Evolutionary conservation across 2,329 filamentous ascomycete species (phyloP).

Genomic region (Penicillium sp.): DNA sequence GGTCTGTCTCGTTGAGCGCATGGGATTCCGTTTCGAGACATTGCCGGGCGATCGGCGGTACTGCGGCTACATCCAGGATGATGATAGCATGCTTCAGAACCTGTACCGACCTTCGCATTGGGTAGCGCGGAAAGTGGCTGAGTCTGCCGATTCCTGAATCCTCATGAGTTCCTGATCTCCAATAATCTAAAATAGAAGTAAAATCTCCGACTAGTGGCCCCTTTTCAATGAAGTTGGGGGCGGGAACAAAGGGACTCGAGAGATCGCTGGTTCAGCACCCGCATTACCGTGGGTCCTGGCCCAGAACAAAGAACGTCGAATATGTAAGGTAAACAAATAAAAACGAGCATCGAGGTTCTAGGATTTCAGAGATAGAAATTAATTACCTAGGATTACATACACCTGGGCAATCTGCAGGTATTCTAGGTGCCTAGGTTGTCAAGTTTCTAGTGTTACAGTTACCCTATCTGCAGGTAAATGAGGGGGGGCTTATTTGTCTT

Average conservation of each 20-base stretch:
- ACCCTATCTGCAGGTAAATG: not conserved
- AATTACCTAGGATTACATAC: too few relatives aligned
- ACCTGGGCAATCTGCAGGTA: too few relatives aligned
- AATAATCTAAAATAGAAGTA: not conserved
- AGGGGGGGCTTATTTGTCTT: not conserved
- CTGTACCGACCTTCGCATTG: slow-evolving; percentile 79
- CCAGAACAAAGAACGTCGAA: not conserved
- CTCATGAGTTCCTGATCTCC: not conserved
- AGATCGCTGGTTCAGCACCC: slow-evolving; percentile 1
- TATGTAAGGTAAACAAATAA: not conserved
- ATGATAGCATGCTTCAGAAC: slow-evolving; percentile 80
- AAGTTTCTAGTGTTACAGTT: too few relatives aligned
- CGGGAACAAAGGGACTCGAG: slow-evolving; percentile 2
- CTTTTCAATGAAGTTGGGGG: not conserved
- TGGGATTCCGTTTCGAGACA: slow-evolving; percentile 75
- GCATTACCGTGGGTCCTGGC: not conserved
- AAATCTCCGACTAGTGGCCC: not conserved
- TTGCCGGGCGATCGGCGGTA: slow-evolving; percentile 58
- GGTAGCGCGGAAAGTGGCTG: slow-evolving; percentile 69
- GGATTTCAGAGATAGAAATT: too few relatives aligned
- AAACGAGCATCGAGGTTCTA: not conserved
- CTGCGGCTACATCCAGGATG: slow-evolving; percentile 81
- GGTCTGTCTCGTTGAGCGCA: slow-evolving; percentile 65
- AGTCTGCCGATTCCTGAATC: not conserved
- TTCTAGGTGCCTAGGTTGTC: too few relatives aligned